Base-by-base conservation (phyloP, 2,329 filamentous ascomycete species). In the Colletotrichum sp. region DNA sequence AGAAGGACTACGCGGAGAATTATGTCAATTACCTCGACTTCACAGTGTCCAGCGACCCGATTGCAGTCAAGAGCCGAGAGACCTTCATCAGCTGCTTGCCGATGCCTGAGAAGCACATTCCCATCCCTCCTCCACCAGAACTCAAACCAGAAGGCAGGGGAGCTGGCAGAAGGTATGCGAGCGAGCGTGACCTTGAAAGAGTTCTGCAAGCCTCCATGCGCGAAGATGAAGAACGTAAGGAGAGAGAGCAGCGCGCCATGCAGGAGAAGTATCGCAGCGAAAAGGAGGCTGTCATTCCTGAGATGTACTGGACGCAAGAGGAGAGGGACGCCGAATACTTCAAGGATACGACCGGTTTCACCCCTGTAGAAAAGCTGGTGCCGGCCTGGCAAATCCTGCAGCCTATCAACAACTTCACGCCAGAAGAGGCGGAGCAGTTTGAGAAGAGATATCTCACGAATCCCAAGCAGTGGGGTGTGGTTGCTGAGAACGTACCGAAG, bases 401-500 rank as follows among this genome's bases (percentile, higher is more conserved):
- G 15, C 93, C 93, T 6, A 87, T 92, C 69, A 92, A 95, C 81
- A 95, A 95, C 80, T 96, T 96, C 83, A 94, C 91, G 0, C 88
- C 91, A 22, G 91, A 94, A 77, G 95, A 97, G 82, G 88, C 91
- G 48, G 89, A 91, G 60, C 87, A 90, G 32, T 96, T 97, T 81
- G 93, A 96, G 79, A 92, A 93, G 79, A 90, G 91, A 13, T 96
- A 95, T 80, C 88, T 94, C 67, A 93, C 95, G 77, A 91, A 90
- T 74, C 94, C 94, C 0, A 97, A 97, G 87, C 94, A 96, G 81
- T 97, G 94, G 94, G 94, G 94, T 72, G 92, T 91, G 79, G 92
- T 97, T 74, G 93, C 94, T 7, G 91, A 94, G 74, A 88, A 89
- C 28, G 85, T 96, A 8, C 90, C 90, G 1, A 88, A 90, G 34